Evolutionary conservation across 139 green algal species (phyloP).

Genomic region (Haematococcus sp.): DNA sequence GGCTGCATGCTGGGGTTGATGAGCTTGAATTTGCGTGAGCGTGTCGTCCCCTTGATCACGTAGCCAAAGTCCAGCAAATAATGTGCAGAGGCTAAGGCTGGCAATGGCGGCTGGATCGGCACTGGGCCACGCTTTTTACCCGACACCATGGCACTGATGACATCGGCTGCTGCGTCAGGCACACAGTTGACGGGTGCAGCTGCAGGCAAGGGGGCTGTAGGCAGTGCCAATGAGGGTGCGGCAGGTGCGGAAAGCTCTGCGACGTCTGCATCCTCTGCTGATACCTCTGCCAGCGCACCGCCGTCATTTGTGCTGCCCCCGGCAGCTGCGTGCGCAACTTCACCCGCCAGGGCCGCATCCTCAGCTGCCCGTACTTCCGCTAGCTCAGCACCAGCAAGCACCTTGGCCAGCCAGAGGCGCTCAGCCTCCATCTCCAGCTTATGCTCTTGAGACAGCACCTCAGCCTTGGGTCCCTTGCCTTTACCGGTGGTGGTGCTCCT

Average conservation of each 20-base stretch:
- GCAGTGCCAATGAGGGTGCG: too few species aligned
- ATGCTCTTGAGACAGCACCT: conserved; percentile 25
- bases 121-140: neutral
- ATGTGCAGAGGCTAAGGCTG: conserved; percentile 35
- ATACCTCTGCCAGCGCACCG: neutral
- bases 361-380: conserved; percentile 1
- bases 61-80: conserved; percentile 81
- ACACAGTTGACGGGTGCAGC: too few species aligned
- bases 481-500: conserved; percentile 11
- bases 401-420: conserved; percentile 45
- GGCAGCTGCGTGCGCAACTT: neutral
- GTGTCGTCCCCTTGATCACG: conserved; percentile 63
- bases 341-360: neutral
- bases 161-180: neutral
- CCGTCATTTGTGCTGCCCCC: neutral
- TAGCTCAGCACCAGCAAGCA: conserved; percentile 38
- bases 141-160: neutral
- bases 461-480: neutral
- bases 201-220: too few species aligned
- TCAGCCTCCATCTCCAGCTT: conserved; percentile 67
- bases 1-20: conserved; percentile 57
- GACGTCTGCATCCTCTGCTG: too few species aligned
- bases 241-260: too few species aligned
- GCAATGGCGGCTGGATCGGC: conserved; percentile 19
- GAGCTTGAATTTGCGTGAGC: conserved; percentile 57